Base-by-base conservation (phyloP, 1,284 basidiomycete genomes). In the Ganoderma lucidum region DNA sequence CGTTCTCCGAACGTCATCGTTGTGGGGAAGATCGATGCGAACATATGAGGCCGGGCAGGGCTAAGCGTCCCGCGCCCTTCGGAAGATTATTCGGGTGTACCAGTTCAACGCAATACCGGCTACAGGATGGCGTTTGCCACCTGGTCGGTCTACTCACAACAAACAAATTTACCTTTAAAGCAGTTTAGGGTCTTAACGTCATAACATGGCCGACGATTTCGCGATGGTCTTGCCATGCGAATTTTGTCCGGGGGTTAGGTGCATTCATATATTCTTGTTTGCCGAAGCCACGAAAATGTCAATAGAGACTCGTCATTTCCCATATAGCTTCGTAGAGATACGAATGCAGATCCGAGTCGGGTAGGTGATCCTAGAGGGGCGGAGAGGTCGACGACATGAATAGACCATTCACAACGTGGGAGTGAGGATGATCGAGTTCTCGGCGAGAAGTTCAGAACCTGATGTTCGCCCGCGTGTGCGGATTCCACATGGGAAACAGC, bases 391-490 rank as follows among this genome's bases (percentile, higher is more conserved):
- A 32, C 15, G 53, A 32, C 53, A 56, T 56, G 53, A 56, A 35
- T 32, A 56, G 30, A 56, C 4, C 14, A 51, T 51, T 51, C 53
- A 56, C 30, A 56, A 56, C 53, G 53, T 56, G 53, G 53, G 53
- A 56, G 53, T 4, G 35, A 32, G 15, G 4, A 6, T 55, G 53
- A 56, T 56, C 53, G 53, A 32, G 53, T 56, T 56, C 53, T 35
- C 14, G 53, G 53, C 30, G 53, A 56, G 53, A 56, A 56, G 53
- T 19, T 56, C 14, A 56, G 53, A 56, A 56, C 30, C 14, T 56
- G 53, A 56, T 56, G 53, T 35, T 56, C 53, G 30, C 17, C 6
- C 53, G 53, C 53, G 30, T 56, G 53, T 23, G 23, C 15, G 8
- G 30, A 32, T 30, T 56, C 53, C 30, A 32, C 53, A 56, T 56